Evolutionary conservation across 2,329 filamentous ascomycete genomes (phyloP).

Genomic region (Arthroderma uncinatum): DNA sequence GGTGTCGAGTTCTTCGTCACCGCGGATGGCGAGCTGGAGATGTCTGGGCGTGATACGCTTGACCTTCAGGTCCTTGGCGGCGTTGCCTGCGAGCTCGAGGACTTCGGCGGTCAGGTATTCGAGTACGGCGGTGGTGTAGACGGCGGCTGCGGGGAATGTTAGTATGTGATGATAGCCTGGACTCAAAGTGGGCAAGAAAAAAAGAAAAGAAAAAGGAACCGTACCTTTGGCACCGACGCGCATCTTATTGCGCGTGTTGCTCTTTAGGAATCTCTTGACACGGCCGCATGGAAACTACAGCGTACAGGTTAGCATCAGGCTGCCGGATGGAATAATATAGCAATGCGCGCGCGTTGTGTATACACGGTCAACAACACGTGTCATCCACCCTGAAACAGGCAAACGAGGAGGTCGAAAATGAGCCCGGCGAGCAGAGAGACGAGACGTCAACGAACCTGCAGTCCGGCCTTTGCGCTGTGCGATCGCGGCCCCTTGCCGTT

Average conservation of each 20-base stretch:
- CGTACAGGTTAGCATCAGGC: constrained; percentile 14
- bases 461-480: constrained; percentile 85
- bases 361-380: constrained; percentile 5
- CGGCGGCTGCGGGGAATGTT: constrained; percentile 51
- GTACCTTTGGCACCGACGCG: constrained; percentile 84
- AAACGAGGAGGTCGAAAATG: neutral
- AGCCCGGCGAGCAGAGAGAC: constrained; percentile 8
- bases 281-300: constrained; percentile 91
- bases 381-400: neutral
- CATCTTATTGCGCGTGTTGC: constrained; percentile 99
- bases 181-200: constrained; percentile 10
- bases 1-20: constrained; percentile 95
- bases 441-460: constrained; percentile 61
- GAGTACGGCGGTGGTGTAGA: constrained; percentile 94
- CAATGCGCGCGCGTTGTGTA: neutral
- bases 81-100: constrained; percentile 96
- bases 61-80: constrained; percentile 98
- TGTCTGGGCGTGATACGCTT: constrained; percentile 99
- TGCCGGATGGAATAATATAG: neutral
- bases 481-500: constrained; percentile 85
- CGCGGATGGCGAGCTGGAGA: constrained; percentile 92
- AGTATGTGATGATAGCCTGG: constrained; percentile 6
- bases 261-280: constrained; percentile 99
- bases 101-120: constrained; percentile 99
- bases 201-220: constrained; percentile 8